These are phyloP conservation scores for Azolla pinnata DNA, from an alignment of 75 land plant genomes.

Conservation along the genomic window DNA sequence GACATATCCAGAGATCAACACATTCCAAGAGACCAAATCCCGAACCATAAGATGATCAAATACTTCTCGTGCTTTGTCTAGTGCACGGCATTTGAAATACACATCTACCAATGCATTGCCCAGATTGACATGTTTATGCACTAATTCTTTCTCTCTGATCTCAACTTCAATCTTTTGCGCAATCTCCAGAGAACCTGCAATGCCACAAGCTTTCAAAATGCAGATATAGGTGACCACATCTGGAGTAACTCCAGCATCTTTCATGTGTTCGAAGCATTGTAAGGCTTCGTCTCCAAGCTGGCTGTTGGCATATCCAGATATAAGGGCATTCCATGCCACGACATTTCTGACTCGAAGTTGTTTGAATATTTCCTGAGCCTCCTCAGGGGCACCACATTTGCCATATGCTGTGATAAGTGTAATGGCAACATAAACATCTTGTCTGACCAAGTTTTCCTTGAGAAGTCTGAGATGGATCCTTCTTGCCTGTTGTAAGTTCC, in stretches of 20 bases:
- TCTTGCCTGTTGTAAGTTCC: too few species aligned
- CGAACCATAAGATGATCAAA: slow-evolving; percentile 1
- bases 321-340: slow-evolving; percentile 40
- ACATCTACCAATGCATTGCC: slow-evolving; percentile 33
- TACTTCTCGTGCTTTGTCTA: background rate
- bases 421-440: too few species aligned
- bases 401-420: too few species aligned
- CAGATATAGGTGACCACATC: slow-evolving; percentile 29
- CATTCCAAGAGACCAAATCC: slow-evolving; percentile 46
- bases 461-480: too few species aligned
- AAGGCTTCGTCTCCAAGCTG: slow-evolving; percentile 22
- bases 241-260: background rate
- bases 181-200: slow-evolving; percentile 3
- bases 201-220: slow-evolving; percentile 18
- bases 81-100: slow-evolving; percentile 24
- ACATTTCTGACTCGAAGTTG: slow-evolving; percentile 30
- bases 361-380: slow-evolving; percentile 27
- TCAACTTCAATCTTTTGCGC: slow-evolving; percentile 36
- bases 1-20: slow-evolving; percentile 39
- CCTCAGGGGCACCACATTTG: slow-evolving; percentile 26
- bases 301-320: slow-evolving; percentile 15
- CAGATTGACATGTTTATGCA: slow-evolving; percentile 16
- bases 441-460: too few species aligned
- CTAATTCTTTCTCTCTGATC: slow-evolving; percentile 14
- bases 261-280: slow-evolving; percentile 28